Conservation (phyloP, 345 rosid species). For the Laguncularia racemosa region DNA sequence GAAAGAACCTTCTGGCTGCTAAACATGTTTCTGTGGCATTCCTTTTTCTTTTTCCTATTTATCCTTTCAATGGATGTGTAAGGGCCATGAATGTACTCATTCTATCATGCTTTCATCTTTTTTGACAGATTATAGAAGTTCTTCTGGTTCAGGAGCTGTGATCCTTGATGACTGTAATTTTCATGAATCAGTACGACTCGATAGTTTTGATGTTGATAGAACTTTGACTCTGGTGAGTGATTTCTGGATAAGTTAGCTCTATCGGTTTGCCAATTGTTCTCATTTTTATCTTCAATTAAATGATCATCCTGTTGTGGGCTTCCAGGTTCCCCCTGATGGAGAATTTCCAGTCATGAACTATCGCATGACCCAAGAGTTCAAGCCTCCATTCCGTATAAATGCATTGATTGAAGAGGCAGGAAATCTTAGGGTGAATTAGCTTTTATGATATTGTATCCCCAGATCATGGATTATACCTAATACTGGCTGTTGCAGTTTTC, state of each 20-base stretch:
- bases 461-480: neutral
- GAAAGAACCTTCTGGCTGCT: no score
- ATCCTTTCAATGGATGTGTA: neutral
- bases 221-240: conserved; percentile 83
- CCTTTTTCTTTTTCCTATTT: neutral
- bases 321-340: conserved; percentile 95
- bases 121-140: conserved; percentile 77
- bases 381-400: conserved; percentile 92
- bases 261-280: no score
- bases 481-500: no score
- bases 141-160: conserved; percentile 74
- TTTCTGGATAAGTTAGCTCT: conserved; percentile 4
- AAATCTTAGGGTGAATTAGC: conserved; percentile 52
- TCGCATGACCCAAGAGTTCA: conserved; percentile 98
- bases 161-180: conserved; percentile 97
- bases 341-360: conserved; percentile 99
- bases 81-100: neutral
- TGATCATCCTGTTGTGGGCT: conserved; percentile 12
- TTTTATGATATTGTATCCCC: neutral
- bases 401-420: conserved; percentile 97
- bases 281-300: neutral
- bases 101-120: conserved; percentile 11
- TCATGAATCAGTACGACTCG: conserved; percentile 96
- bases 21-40: no score
- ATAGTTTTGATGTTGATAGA: conserved; percentile 80